Conservation (phyloP, 2,329 filamentous ascomycete species). For the Alternaria viburni region DNA sequence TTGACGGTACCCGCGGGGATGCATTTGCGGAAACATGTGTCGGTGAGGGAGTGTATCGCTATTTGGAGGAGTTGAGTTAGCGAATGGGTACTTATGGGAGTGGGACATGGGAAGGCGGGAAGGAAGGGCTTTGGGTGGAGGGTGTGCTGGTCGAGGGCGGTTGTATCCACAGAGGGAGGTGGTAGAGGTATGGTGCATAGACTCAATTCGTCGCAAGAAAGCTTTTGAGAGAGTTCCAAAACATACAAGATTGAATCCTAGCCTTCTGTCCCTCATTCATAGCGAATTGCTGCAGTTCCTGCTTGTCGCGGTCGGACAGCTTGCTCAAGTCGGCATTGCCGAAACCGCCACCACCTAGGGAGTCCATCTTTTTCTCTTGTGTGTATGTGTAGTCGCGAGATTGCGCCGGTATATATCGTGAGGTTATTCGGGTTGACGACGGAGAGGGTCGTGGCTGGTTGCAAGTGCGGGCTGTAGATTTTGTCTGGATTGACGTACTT, state of each 20-base stretch:
- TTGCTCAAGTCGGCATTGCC: slow-evolving; percentile 70
- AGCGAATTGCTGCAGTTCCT: slow-evolving; percentile 86
- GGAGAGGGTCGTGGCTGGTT: neutral
- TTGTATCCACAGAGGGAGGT: neutral
- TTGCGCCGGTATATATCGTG: neutral
- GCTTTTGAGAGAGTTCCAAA: neutral
- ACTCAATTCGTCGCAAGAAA: neutral
- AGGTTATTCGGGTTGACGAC: neutral
- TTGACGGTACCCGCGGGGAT: slow-evolving; percentile 75
- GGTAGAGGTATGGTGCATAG: neutral
- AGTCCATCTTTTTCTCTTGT: slow-evolving; percentile 35
- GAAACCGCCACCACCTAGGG: slow-evolving; percentile 53
- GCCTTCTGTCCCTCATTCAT: slow-evolving; percentile 85
- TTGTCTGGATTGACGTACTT: neutral
- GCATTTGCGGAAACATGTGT: slow-evolving; percentile 96
- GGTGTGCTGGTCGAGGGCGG: too few species aligned
- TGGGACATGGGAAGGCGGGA: too few species aligned
- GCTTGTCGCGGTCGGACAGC: slow-evolving; percentile 82
- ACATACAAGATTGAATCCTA: slow-evolving; percentile 62
- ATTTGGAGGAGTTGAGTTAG: neutral
- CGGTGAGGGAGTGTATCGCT: slow-evolving; percentile 70
- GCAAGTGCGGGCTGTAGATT: neutral
- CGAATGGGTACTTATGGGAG: neutral
- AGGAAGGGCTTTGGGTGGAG: too few species aligned
- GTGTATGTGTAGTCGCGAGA: slow-evolving; percentile 7